Evolutionary conservation across 805 yeast species (phyloP), one percentile per base, ranked within the genome.

Genomic region (Zygosaccharomyces pseudorouxii): DNA sequence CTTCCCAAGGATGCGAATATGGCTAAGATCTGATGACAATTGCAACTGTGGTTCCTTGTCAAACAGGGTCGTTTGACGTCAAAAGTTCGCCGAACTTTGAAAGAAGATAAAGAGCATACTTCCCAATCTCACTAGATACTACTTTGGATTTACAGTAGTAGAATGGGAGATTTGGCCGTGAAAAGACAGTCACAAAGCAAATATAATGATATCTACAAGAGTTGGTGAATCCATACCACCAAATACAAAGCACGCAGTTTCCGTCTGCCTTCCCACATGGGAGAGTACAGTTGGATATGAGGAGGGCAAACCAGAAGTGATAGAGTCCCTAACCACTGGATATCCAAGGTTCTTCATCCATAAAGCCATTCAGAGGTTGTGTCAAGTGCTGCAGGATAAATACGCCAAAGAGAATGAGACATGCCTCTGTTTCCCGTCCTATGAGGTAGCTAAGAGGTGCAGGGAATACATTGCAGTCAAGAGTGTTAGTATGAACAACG

Each of bases 221-320:
- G 77, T 89, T 14, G 97, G 97, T 3, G 84, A 78, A 14, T 80
- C 96, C 1, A 90, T 93, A 50, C 97, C 99, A 2, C 84, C 86
- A 51, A 83, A 88, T 64, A 84, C 95, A 0, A 82, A 84, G 2
- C 98, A 93, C 67, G 97, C 97, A 0, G 96, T 92, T 1, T 87
- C 96, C 10, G 97, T 92, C 41, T 86, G 96, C 1, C 74, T 92
- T 29, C 99, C 99, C 6, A 86, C 96, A 0, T 93, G 98, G 99
- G 85, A 80, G 42, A 89, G 95, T 39, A 88, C 86, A 3, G 86
- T 93, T 1, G 97, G 89, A 3, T 93, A 93, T 61, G 97, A 89
- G 64, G 93, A 87, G 65, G 96, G 96, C 16, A 83, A 86, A 59
- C 82, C 78, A 18, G 82, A 89, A 85, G 88, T 89, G 3, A 82